Conservation (phyloP, 139 green algal genomes). For the Chlamydomonas sphaeroides region DNA sequence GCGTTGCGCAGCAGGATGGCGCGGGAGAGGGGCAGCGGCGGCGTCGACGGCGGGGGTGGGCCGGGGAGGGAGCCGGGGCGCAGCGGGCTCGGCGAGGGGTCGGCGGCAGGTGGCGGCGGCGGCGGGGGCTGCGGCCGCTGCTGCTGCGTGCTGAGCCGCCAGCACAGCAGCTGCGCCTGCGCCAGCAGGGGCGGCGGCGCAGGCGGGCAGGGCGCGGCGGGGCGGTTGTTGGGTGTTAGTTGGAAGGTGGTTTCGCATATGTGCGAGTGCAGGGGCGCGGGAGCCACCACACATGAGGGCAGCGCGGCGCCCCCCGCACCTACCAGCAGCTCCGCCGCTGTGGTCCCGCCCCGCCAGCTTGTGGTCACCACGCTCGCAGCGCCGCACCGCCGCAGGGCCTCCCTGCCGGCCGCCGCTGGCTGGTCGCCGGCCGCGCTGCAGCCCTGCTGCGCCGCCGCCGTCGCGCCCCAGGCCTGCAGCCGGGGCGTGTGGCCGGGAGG, state of each 20-base stretch:
- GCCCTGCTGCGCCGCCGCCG: not conserved
- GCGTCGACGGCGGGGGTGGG: too few relatives aligned
- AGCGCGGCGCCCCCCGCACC: not conserved
- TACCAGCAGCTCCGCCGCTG: too few relatives aligned
- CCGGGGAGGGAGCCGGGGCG: too few relatives aligned
- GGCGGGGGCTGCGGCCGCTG: not conserved
- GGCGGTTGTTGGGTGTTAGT: too few relatives aligned
- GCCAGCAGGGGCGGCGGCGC: too few relatives aligned
- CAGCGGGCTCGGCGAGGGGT: not conserved
- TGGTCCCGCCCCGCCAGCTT: too few relatives aligned
- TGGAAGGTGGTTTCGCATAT: too few relatives aligned
- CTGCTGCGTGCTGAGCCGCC: too few relatives aligned
- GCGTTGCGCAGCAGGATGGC: slow-evolving; percentile 23
- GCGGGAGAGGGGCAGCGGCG: not conserved
- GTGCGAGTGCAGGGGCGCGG: too few relatives aligned
- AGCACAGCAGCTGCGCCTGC: too few relatives aligned
- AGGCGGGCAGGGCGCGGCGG: too few relatives aligned
- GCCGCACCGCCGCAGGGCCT: not conserved
- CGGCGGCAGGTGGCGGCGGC: not conserved
- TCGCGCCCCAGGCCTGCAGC: not conserved
- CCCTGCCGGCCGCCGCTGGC: not conserved
- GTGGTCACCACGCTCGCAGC: not conserved
- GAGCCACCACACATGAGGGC: not conserved
- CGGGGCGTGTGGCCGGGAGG: too few relatives aligned
- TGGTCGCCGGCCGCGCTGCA: not conserved